Evolutionary conservation across 2,329 filamentous ascomycete species (phyloP).

Genomic region (Pezicula neosporulosa): DNA sequence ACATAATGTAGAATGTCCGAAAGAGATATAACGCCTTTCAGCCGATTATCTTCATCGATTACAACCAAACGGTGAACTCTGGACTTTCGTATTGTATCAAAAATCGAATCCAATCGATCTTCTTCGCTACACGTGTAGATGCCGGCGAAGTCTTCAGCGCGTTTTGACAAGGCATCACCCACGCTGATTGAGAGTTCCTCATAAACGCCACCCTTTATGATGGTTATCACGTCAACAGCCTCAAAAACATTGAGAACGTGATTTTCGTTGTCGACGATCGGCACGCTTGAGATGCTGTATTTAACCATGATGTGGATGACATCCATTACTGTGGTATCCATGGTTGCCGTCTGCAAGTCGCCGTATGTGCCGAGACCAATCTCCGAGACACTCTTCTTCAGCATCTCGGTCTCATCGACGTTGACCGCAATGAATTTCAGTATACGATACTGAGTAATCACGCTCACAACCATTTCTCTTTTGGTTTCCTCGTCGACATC

Average conservation of each 20-base stretch:
- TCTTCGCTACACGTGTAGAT: slow-evolving; percentile 95
- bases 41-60: slow-evolving; percentile 81
- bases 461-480: slow-evolving; percentile 88
- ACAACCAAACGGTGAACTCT: slow-evolving; percentile 91
- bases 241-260: slow-evolving; percentile 94
- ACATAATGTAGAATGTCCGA: slow-evolving; percentile 98
- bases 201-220: slow-evolving; percentile 91
- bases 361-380: slow-evolving; percentile 82
- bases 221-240: slow-evolving; percentile 92
- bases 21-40: slow-evolving; percentile 86
- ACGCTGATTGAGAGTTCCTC: slow-evolving; percentile 85
- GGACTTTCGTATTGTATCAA: slow-evolving; percentile 93
- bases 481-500: slow-evolving; percentile 93
- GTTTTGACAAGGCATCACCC: slow-evolving; percentile 83
- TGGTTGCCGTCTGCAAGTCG: slow-evolving; percentile 75
- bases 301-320: slow-evolving; percentile 92
- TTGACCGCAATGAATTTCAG: slow-evolving; percentile 99
- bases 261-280: slow-evolving; percentile 77
- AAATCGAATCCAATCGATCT: slow-evolving; percentile 91
- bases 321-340: slow-evolving; percentile 89
- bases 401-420: slow-evolving; percentile 73
- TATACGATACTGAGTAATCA: slow-evolving; percentile 97
- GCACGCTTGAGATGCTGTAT: slow-evolving; percentile 90
- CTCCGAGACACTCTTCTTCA: slow-evolving; percentile 84
- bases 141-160: slow-evolving; percentile 87